Conservation (phyloP, 768 basidiomycete genomes). For the Lactarius quietus region DNA sequence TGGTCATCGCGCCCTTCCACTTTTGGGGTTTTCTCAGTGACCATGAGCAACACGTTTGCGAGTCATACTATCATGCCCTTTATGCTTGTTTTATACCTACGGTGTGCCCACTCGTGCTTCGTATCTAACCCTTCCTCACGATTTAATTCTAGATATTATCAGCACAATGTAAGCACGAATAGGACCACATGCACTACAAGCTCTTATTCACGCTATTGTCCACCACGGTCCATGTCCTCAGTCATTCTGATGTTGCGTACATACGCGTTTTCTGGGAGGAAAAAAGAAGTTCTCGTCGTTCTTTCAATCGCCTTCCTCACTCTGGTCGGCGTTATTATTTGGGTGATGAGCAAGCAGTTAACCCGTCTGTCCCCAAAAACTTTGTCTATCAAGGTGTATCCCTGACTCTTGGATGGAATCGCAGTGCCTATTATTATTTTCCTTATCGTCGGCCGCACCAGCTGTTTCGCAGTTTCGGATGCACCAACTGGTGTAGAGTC, state of each 20-base stretch:
- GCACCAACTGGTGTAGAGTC: background rate
- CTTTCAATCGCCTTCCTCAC: conserved; percentile 4
- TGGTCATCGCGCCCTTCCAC: conserved; percentile 18
- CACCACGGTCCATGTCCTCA: background rate
- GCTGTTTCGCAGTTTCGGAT: conserved; percentile 17
- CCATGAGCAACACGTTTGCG: conserved; percentile 6
- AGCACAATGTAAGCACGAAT: conserved; percentile 14
- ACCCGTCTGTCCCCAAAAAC: background rate
- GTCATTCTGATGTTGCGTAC: conserved; percentile 26
- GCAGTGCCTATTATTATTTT: background rate
- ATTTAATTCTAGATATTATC: conserved; percentile 7
- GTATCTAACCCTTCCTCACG: background rate
- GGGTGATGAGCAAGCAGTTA: conserved; percentile 11
- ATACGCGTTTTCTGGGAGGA: conserved; percentile 22
- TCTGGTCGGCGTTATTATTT: conserved; percentile 7
- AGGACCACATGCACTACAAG: background rate
- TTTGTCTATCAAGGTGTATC: background rate
- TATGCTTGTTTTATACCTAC: conserved; percentile 14
- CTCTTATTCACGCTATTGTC: background rate
- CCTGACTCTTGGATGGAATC: conserved; percentile 1
- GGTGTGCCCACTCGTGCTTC: conserved; percentile 8
- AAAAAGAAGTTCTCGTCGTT: background rate
- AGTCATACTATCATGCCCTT: conserved; percentile 5
- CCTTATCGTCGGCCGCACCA: background rate
- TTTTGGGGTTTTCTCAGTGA: conserved; percentile 16